Evolutionary conservation across 2,329 filamentous ascomycete genomes (phyloP), one percentile per base, ranked within the genome.

Genomic region (Daldinia sp.): DNA sequence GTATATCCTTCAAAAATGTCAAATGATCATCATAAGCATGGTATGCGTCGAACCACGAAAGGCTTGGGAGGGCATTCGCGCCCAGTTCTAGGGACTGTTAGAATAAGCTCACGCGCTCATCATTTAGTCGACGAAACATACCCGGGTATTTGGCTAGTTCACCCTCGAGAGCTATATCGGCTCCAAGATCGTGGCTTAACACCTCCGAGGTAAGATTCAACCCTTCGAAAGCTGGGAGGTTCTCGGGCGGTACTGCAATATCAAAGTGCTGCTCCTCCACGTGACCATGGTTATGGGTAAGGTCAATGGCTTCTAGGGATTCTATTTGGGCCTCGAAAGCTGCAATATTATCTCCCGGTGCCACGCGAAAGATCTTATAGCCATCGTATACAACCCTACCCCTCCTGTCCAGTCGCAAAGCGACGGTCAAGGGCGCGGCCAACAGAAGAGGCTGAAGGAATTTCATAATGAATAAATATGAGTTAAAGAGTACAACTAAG

Each of bases 1-100:
- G 78, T 13, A 87, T 73, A 65, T 82, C 80, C 7, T 75, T 73
- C 61, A 84, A 74, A 68, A 79, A 87, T 8, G 77, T 73, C 51
- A 84, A 58, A 66, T 87, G 84, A 64, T 86, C 83, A 6, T 75
- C 77, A 64, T 85, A 86, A 4, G 78, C 61, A 66, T 87, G 85
- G 68, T 87, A 87, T 11, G 77, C 76, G 50, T 80, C 77, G 73
- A 85, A 87, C 82, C 82, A 87, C 5, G 79, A 76, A 30, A 76
- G 61, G 60, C 74, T 75, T 10, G 79, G 77, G 11, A 78, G 69
- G 52, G 73, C 75, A 55, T 70, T 34, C 1, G 43, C 59, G 45
- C 52, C 64, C 39, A 68, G 29, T 41, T 60, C 71, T 72, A 13
- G 4, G 4, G 8, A 19, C 19, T 39, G 21, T 61, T 32, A 29